Base-by-base conservation (phyloP, 805 yeast genomes). In the Grigorovia yakushimaensis region DNA sequence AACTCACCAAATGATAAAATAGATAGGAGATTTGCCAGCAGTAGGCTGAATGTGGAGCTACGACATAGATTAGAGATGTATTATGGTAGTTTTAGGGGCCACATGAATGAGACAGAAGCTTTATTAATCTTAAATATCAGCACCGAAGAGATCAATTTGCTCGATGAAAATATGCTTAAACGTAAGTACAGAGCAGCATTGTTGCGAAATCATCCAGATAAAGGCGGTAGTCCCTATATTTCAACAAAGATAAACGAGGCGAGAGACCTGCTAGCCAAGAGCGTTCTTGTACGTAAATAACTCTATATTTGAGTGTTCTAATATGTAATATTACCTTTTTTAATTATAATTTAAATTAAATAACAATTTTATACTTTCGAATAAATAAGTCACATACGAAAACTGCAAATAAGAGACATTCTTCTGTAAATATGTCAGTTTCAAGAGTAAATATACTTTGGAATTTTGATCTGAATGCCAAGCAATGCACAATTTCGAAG, bases 201-300 rank as follows among this genome's bases (percentile, higher is more conserved):
- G 93, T 67, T 87, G 67, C 77, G 84, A 44, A 89, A 89, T 64
- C 97, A 89, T 62, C 97, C 97, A 10, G 97, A 89, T 70, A 84
- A 81, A 62, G 96, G 96, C 33, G 97, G 97, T 2, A 83, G 94
- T 10, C 85, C 94, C 23, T 88, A 77, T 58, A 64, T 89, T 65
- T 96, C 97, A 42, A 81, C 89, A 49, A 89, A 89, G 71, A 83
- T 89, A 51, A 89, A 89, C 64, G 96, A 89, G 68, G 96, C 97
- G 23, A 82, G 83, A 60, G 94, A 87, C 57, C 77, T 84, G 57
- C 69, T 86, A 62, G 44, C 45, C 22, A 50, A 53, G 13, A 59
- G 64, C 37, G 49, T 55, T 11, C 47, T 62, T 44, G 20, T 60
- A 23, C 51, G 51, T 39, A 51, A 49, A 45, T 45, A 45, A 17